Evolutionary conservation across 1,284 basidiomycete species (phyloP).

Genomic region (Irpex sp.): DNA sequence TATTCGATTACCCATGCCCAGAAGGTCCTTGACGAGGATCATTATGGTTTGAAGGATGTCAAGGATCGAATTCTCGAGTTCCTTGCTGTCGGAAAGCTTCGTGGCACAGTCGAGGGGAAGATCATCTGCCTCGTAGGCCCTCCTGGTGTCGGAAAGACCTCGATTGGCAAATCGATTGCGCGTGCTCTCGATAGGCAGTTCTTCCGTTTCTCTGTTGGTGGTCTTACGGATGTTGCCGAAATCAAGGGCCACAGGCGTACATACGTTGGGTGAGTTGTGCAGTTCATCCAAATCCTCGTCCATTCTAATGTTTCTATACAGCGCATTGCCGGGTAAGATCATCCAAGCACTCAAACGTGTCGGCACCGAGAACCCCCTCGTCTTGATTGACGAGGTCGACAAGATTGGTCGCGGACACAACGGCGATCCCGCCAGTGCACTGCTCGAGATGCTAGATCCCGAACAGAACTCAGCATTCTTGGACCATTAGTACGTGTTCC

Average conservation of each 20-base stretch:
- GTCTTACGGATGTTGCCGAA: constrained; percentile 96
- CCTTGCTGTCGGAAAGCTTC: constrained; percentile 94
- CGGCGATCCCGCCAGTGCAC: constrained; percentile 91
- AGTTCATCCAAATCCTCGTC: constrained; percentile 2
- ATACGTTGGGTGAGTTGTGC: constrained; percentile 76
- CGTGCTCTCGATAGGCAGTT: constrained; percentile 84
- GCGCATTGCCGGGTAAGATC: constrained; percentile 95
- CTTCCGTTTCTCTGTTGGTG: constrained; percentile 97
- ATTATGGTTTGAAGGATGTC: constrained; percentile 94
- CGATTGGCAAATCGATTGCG: constrained; percentile 93
- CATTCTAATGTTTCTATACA: constrained; percentile 25
- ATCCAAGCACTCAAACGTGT: constrained; percentile 97
- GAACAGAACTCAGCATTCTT: constrained; percentile 97
- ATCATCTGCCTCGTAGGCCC: constrained; percentile 97
- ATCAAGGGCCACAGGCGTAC: constrained; percentile 98
- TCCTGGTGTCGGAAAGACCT: constrained; percentile 96
- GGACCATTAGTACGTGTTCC: constrained; percentile 81
- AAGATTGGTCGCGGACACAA: constrained; percentile 97
- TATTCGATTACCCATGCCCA: constrained; percentile 87
- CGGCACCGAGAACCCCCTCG: constrained; percentile 94
- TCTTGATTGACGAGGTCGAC: constrained; percentile 97
- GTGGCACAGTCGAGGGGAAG: constrained; percentile 97
- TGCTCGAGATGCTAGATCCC: constrained; percentile 97
- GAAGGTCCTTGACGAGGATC: constrained; percentile 90
- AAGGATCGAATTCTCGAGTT: constrained; percentile 98